Evolutionary conservation across 2,329 filamentous ascomycete species (phyloP).

Genomic region (Xylaria multiplex): DNA sequence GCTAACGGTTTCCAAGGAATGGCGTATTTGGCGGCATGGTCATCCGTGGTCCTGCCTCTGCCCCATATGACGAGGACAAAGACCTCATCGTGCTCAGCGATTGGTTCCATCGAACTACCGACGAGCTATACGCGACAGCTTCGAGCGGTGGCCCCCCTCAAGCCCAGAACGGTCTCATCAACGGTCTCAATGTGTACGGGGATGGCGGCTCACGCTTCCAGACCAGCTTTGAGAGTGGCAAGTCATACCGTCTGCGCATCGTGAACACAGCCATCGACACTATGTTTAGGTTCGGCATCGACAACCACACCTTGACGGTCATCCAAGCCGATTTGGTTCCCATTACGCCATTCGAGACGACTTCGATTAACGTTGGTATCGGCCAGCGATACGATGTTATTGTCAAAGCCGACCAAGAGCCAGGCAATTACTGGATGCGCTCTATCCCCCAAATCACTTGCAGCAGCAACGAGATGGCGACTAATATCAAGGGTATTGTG

Average conservation of each 20-base stretch:
- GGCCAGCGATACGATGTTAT: slow-evolving; percentile 59
- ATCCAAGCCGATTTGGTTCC: slow-evolving; percentile 69
- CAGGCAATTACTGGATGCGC: slow-evolving; percentile 61
- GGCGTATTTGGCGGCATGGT: slow-evolving; percentile 62
- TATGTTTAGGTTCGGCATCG: slow-evolving; percentile 62
- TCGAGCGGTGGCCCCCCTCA: slow-evolving; percentile 48
- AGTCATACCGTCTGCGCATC: slow-evolving; percentile 59
- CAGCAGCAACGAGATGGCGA: slow-evolving; percentile 52
- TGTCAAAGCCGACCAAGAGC: slow-evolving; percentile 53
- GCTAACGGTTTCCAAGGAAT: slow-evolving; percentile 39
- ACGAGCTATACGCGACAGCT: slow-evolving; percentile 49
- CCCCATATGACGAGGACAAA: slow-evolving; percentile 70
- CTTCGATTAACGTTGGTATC: slow-evolving; percentile 51
- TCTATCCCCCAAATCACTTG: slow-evolving; percentile 56
- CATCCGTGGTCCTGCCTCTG: slow-evolving; percentile 67
- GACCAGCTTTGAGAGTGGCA: slow-evolving; percentile 54
- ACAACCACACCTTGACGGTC: slow-evolving; percentile 66
- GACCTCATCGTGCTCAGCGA: slow-evolving; percentile 68
- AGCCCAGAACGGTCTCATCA: slow-evolving; percentile 56
- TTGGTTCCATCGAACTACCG: slow-evolving; percentile 62
- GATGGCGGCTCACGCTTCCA: slow-evolving; percentile 51
- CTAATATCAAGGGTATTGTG: slow-evolving; percentile 62
- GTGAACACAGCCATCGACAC: slow-evolving; percentile 59
- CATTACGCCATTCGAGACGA: slow-evolving; percentile 63
- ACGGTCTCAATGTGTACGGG: slow-evolving; percentile 50